A percentile compares a stretch with the other conserved stretches of the same genome.
These are phyloP conservation scores for Fusarium sp. DNA, from an alignment of 2,329 filamentous ascomycete genomes.

Conservation along the genomic window DNA sequence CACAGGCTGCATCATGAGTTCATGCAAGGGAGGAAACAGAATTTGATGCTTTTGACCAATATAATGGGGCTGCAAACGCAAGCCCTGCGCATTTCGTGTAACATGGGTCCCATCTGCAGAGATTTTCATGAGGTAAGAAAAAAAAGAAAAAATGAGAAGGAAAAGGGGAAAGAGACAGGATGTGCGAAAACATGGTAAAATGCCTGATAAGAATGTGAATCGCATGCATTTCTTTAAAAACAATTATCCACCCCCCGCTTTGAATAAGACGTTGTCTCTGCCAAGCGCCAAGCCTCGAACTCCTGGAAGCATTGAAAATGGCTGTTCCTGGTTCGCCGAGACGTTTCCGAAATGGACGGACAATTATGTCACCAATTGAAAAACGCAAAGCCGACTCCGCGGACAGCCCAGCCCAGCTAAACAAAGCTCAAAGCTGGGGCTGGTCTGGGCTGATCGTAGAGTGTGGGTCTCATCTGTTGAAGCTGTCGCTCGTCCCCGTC, in stretches of 20 bases:
- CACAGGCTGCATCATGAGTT: not conserved
- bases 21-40: not conserved
- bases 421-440: not conserved
- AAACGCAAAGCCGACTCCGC: not conserved
- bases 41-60: not conserved
- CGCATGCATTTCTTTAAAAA: not conserved
- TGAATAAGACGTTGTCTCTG: not conserved
- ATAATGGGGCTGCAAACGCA: not conserved
- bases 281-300: constrained; percentile 3
- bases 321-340: constrained; percentile 3
- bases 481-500: not conserved
- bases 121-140: not conserved
- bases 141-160: not conserved
- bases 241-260: not conserved
- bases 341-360: not conserved
- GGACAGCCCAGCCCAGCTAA: not conserved
- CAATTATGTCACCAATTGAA: not conserved
- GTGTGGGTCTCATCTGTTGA: not conserved
- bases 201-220: not conserved
- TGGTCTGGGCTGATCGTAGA: not conserved
- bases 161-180: not conserved
- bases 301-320: not conserved
- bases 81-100: not conserved
- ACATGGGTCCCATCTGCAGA: not conserved
- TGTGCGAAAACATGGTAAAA: not conserved